Evolutionary conservation across 2,329 filamentous ascomycete species (phyloP).

Genomic region (Stylonectria norvegica): DNA sequence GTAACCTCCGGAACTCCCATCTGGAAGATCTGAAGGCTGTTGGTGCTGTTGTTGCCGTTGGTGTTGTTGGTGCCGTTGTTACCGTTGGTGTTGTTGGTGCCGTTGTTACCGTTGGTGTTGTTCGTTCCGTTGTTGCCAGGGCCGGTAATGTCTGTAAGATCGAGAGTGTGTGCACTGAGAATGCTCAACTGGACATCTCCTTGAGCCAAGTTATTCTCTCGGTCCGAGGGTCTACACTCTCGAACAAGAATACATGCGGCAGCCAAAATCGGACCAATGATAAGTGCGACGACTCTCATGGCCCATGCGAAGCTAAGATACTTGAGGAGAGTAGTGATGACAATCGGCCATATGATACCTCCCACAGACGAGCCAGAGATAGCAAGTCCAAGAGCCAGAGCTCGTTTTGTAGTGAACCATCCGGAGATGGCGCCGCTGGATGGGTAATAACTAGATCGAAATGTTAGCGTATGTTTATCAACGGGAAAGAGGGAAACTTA

Average conservation of each 20-base stretch:
- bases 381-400: conserved; percentile 30
- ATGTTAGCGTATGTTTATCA: background rate
- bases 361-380: conserved; percentile 32
- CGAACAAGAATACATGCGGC: conserved; percentile 28
- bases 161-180: conserved; percentile 8
- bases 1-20: no score
- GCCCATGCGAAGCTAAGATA: conserved; percentile 11
- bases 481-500: conserved; percentile 18
- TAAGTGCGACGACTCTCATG: conserved; percentile 19
- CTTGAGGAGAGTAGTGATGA: conserved; percentile 18
- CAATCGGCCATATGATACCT: conserved; percentile 30
- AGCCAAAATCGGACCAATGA: conserved; percentile 25
- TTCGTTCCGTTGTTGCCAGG: no score
- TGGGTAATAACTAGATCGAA: conserved; percentile 24
- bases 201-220: conserved; percentile 12
- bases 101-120: no score
- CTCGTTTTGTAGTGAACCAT: conserved; percentile 31
- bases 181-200: no score
- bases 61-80: no score
- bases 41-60: no score
- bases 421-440: conserved; percentile 27
- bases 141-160: no score
- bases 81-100: no score
- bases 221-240: no score
- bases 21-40: no score